Evolutionary conservation across 495 filamentous ascomycete genomes (phyloP), one percentile per base, ranked within the genome.

Genomic region (Extremus antarcticus): DNA sequence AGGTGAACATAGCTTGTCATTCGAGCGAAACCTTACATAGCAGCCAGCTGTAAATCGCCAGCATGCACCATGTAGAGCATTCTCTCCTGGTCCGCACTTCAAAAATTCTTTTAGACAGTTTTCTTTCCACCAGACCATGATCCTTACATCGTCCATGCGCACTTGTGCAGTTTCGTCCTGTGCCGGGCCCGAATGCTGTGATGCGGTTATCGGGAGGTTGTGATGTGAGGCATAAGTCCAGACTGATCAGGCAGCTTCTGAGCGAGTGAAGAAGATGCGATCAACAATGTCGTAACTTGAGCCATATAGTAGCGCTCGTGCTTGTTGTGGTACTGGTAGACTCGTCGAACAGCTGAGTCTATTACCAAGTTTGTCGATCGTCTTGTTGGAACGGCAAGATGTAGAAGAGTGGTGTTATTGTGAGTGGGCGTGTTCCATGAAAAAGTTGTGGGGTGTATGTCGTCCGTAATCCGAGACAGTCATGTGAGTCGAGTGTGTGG

Each of bases 241-340:
- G 56, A 58, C 56, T 58, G 56, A 58, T 58, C 56, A 11, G 40
- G 56, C 56, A 46, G 17, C 55, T 58, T 50, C 46, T 47, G 25
- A 58, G 50, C 25, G 56, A 58, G 43, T 58, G 56, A 54, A 54
- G 51, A 43, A 58, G 56, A 50, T 53, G 50, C 54, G 50, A 58
- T 58, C 56, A 58, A 58, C 56, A 41, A 16, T 20, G 51, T 58
- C 24, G 29, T 22, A 21, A n/a, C 46, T 20, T n/a, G 54, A 47
- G 24, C 23, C 24, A 16, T 21, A 13, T 24, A 15, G 54, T 50
- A 4, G 35, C 45, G 47, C 45, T 21, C 46, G 10, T 4, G 47
- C 8, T 48, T 20, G 46, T 50, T 23, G 39, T 22, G 17, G 20
- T 9, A 7, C 15, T 19, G 40, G 48, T 17, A 25, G 25, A 46